These are phyloP conservation scores for Hericium coralloides DNA, from an alignment of 768 basidiomycete genomes.

Conservation along the genomic window DNA sequence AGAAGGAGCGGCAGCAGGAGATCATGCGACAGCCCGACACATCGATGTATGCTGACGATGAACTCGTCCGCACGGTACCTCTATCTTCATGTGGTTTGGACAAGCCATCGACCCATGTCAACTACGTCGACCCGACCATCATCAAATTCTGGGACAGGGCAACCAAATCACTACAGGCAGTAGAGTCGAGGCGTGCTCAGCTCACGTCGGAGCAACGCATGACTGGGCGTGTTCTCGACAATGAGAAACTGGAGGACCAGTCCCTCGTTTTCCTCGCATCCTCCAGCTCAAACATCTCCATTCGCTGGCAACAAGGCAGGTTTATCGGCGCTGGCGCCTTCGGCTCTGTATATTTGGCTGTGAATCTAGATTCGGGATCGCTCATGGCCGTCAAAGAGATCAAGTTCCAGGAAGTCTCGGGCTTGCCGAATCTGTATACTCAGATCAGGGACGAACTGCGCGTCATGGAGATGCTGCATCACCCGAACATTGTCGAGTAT, in stretches of 20 bases:
- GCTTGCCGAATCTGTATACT: conserved; percentile 78
- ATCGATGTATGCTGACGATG: conserved; percentile 39
- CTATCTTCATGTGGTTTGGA: conserved; percentile 27
- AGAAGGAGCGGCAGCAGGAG: conserved; percentile 79
- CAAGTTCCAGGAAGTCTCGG: conserved; percentile 51
- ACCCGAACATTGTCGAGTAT: conserved; percentile 97
- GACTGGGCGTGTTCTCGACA: conserved; percentile 87
- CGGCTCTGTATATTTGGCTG: conserved; percentile 97
- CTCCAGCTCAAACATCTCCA: conserved; percentile 90
- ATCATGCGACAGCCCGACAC: conserved; percentile 42
- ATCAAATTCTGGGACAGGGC: conserved; percentile 72
- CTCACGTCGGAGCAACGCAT: conserved; percentile 63
- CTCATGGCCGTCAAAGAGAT: conserved; percentile 99
- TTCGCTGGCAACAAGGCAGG: conserved; percentile 96
- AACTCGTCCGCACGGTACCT: conserved; percentile 32
- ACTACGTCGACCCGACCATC: conserved; percentile 55
- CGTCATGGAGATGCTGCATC: conserved; percentile 97
- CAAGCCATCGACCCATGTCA: conserved; percentile 20
- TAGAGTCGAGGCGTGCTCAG: conserved; percentile 58
- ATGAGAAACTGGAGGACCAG: conserved; percentile 88
- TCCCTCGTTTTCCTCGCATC: conserved; percentile 92
- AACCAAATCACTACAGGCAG: conserved; percentile 42
- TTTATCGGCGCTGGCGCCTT: conserved; percentile 99
- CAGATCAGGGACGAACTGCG: conserved; percentile 94
- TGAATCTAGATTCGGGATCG: conserved; percentile 91